Evolutionary conservation across 352 stramenopile genomes (phyloP).

Genomic region (Globisporangium parvum): DNA sequence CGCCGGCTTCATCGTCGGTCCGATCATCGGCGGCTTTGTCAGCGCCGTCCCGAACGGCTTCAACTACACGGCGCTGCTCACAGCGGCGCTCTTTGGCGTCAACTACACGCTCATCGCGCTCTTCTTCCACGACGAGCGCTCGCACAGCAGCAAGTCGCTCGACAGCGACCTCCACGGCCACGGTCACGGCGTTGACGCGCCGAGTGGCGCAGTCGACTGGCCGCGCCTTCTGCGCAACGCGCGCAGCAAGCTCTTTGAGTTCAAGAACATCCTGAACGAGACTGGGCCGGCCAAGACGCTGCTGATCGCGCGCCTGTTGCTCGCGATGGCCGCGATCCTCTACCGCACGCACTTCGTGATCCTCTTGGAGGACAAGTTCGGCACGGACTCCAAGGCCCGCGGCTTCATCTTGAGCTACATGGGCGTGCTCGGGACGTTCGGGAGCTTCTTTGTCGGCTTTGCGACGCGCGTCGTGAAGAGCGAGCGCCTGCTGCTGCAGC

Average conservation of each 20-base stretch:
- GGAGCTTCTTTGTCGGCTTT: conserved; percentile 57
- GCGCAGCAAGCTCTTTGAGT: conserved; percentile 53
- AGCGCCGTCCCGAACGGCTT: conserved; percentile 64
- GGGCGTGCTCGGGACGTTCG: conserved; percentile 57
- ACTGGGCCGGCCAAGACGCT: conserved; percentile 60
- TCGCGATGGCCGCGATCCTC: conserved; percentile 70
- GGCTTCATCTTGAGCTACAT: conserved; percentile 83
- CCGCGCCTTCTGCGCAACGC: conserved; percentile 34
- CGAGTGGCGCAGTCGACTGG: conserved; percentile 17
- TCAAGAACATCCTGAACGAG: conserved; percentile 55
- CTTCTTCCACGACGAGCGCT: conserved; percentile 30
- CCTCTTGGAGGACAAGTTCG: conserved; percentile 77
- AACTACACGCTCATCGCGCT: conserved; percentile 65
- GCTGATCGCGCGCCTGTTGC: conserved; percentile 58
- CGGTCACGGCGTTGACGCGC: background rate
- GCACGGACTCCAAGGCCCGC: conserved; percentile 46
- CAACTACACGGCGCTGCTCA: conserved; percentile 77
- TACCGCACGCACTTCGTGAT: conserved; percentile 77
- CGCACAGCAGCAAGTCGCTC: conserved; percentile 10
- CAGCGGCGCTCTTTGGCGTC: conserved; percentile 51
- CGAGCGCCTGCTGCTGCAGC: conserved; percentile 58
- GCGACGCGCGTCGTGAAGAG: conserved; percentile 38
- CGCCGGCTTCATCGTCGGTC: conserved; percentile 72
- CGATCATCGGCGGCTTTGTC: conserved; percentile 63
- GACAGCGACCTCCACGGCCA: background rate